These are phyloP conservation scores for Teratosphaeriaceae sp. DNA, from an alignment of 2,329 filamentous ascomycete species.

Conservation along the genomic window DNA sequence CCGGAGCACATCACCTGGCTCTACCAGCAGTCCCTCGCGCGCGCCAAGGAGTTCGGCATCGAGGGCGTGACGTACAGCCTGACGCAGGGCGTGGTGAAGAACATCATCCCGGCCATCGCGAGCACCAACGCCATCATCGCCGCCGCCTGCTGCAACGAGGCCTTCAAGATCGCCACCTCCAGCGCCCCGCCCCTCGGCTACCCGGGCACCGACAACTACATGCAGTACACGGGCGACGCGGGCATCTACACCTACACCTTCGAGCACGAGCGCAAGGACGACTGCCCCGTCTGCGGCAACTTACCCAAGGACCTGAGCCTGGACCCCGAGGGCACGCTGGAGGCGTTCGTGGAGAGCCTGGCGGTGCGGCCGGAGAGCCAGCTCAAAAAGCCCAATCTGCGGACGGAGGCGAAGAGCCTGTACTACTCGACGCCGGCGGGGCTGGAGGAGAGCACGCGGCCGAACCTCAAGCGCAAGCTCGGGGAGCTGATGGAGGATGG, in stretches of 20 bases:
- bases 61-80: constrained; percentile 88
- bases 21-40: constrained; percentile 72
- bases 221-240: constrained; percentile 99
- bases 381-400: constrained; percentile 85
- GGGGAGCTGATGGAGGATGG: constrained; percentile 69
- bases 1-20: constrained; percentile 98
- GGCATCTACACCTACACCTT: constrained; percentile 97
- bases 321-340: constrained; percentile 64
- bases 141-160: constrained; percentile 92
- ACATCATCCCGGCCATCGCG: constrained; percentile 97
- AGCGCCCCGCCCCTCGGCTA: constrained; percentile 73
- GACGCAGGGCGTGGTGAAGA: constrained; percentile 97
- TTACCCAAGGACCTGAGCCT: constrained; percentile 68
- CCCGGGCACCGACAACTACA: constrained; percentile 67
- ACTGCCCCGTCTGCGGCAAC: constrained; percentile 91
- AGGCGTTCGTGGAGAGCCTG: constrained; percentile 79
- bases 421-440: constrained; percentile 83
- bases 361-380: constrained; percentile 81
- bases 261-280: constrained; percentile 84
- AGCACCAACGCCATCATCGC: constrained; percentile 97
- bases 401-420: constrained; percentile 72
- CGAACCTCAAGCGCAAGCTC: constrained; percentile 74
- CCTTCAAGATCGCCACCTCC: constrained; percentile 83
- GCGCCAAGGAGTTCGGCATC: constrained; percentile 85
- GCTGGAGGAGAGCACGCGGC: constrained; percentile 75